Evolutionary conservation across 129 eudicot genomes (phyloP).

Genomic region (Sambucus nigra): DNA sequence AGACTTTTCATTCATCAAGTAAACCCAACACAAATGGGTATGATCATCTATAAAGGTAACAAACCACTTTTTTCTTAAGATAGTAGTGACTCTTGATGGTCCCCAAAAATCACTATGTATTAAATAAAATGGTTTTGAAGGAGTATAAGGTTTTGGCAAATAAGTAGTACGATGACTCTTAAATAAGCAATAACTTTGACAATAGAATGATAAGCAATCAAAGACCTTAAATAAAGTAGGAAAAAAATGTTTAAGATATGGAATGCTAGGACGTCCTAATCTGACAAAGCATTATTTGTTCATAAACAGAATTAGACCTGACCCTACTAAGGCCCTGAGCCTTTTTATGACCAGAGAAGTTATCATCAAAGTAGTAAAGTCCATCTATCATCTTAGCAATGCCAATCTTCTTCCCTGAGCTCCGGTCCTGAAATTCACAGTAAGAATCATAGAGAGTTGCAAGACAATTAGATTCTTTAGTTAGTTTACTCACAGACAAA

Average conservation of each 20-base stretch:
- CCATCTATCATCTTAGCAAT: constrained; percentile 10
- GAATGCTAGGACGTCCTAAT: constrained; percentile 7
- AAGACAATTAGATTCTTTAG: no score
- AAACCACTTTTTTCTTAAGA: constrained; percentile 3
- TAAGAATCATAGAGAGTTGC: no score
- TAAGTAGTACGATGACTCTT: background rate
- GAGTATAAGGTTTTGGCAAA: background rate
- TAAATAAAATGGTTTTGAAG: constrained; percentile 12
- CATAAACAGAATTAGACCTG: background rate
- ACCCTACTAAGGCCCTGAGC: background rate
- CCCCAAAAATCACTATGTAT: no score
- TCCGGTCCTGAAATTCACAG: no score
- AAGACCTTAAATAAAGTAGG: background rate
- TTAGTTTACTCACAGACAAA: no score
- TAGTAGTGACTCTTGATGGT: background rate
- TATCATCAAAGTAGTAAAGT: constrained; percentile 6
- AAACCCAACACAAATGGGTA: no score
- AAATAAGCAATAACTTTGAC: background rate
- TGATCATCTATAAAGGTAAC: constrained; percentile 3
- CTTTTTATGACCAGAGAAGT: background rate
- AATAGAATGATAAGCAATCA: background rate
- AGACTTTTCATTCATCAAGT: no score
- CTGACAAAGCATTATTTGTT: constrained; percentile 11
- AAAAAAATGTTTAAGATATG: constrained; percentile 9
- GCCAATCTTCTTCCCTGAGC: constrained; percentile 6